Percentiles rank a stretch among this genome's conserved stretches.
Evolutionary conservation across 441 rosid species (phyloP).

Genomic region (Bruguiera hainesii): DNA sequence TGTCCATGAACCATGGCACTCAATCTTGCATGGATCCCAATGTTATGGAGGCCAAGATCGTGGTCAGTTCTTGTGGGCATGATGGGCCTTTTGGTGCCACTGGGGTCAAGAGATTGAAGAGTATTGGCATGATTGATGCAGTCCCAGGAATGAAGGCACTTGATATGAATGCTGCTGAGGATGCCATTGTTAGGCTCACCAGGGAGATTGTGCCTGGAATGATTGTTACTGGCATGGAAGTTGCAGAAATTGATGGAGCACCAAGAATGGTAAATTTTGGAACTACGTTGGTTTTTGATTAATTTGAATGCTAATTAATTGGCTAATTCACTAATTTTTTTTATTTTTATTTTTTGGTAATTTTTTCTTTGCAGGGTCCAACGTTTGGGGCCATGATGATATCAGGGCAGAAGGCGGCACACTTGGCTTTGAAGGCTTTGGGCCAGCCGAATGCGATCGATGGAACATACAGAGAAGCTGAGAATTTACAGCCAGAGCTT

Average conservation of each 20-base stretch:
- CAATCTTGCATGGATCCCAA: constrained; percentile 97
- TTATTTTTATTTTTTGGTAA: background rate
- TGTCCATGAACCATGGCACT: constrained; percentile 86
- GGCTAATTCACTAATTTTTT: no score
- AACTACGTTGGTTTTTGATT: background rate
- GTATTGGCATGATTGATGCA: constrained; percentile 70
- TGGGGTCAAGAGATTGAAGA: constrained; percentile 81
- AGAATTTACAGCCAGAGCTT: constrained; percentile 17
- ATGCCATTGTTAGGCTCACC: constrained; percentile 77
- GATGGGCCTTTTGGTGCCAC: constrained; percentile 92
- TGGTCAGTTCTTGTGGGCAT: constrained; percentile 87
- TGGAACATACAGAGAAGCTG: constrained; percentile 39
- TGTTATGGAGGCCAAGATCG: constrained; percentile 86
- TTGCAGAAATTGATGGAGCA: constrained; percentile 87
- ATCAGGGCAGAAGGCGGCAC: constrained; percentile 92
- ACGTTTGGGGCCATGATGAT: constrained; percentile 95
- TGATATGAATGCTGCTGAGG: constrained; percentile 88
- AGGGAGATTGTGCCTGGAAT: constrained; percentile 89
- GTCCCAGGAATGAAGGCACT: constrained; percentile 91
- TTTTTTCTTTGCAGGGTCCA: constrained; percentile 53
- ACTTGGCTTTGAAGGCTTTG: constrained; percentile 62
- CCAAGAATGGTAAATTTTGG: constrained; percentile 65
- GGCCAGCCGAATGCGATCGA: constrained; percentile 68
- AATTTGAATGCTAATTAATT: background rate
- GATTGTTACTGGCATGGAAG: constrained; percentile 94